phyloP scores from a whole-genome alignment of 495 filamentous ascomycete species.

The Xylaria flabelliformis region DNA sequence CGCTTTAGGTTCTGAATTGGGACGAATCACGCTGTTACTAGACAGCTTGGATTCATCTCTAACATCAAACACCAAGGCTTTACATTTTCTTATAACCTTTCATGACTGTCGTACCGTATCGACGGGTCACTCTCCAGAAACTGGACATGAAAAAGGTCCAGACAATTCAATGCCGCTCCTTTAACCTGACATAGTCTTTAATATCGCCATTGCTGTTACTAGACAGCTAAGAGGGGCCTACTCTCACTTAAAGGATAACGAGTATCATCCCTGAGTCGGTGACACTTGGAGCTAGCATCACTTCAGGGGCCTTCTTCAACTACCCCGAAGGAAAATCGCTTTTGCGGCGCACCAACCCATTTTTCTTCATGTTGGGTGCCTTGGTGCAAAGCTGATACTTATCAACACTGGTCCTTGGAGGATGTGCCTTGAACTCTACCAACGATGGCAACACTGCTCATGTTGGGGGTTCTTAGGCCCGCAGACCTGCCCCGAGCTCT shows the following conservation, averaged over 20 bases:
- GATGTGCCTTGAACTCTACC: constrained; percentile 44
- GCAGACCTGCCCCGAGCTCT: constrained; percentile 39
- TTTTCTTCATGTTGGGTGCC: neutral
- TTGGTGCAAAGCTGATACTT: neutral
- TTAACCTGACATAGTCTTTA: neutral
- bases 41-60: constrained; percentile 20
- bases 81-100: neutral
- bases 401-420: neutral
- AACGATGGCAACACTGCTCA: constrained; percentile 40
- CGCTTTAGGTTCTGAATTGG: neutral
- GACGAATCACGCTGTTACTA: constrained; percentile 26
- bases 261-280: neutral
- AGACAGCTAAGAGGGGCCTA: constrained; percentile 34
- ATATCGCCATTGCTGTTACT: constrained; percentile 36
- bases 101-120: neutral
- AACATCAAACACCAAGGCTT: neutral
- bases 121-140: neutral
- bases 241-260: neutral
- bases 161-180: constrained; percentile 13
- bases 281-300: neutral
- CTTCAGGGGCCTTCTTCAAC: neutral
- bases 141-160: neutral
- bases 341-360: neutral
- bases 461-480: constrained; percentile 43
- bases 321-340: neutral